Base-by-base conservation (phyloP, 495 filamentous ascomycete species). In the Tuber melanosporum region DNA sequence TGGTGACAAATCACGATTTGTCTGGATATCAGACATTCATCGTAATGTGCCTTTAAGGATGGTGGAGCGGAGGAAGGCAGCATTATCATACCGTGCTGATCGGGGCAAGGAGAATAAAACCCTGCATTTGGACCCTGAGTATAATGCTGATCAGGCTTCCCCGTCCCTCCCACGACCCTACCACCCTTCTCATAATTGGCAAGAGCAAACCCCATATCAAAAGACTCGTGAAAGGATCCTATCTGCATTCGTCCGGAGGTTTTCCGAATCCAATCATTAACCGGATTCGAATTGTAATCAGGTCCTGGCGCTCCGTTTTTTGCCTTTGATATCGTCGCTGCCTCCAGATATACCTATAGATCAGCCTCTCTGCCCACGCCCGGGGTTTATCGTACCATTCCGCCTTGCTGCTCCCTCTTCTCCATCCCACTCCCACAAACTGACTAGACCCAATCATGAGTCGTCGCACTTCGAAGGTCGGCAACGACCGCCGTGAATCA, bases 281-380 rank as follows among this genome's bases (percentile, higher is more conserved):
- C 52, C n/a, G 52, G n/a, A 62, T 62, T 62, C 52, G 52, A 62
- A 62, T 62, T 62, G 52, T 62, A 32, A 62, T 62, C 52, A 4
- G 12, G 52, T 6, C 22, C 52, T 26, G n/a, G 3, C n/a, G 0
- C 52, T 3, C n/a, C 32, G 10, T 62, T n/a, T 15, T 43, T 43
- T 62, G n/a, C 52, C 1, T 15, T 62, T 62, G 52, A 32, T 62
- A 62, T 32, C 52, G 15, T 8, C n/a, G 3, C n/a, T 15, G n/a
- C 52, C n/a, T 14, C n/a, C 32, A 32, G 52, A 62, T 62, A 62
- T 62, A 26, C 52, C n/a, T 62, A 57, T 32, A 62, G n/a, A 32
- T 62, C 52, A 32, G 52, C 10, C 52, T 62, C n/a, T 32, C 52
- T n/a, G n/a, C 52, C 12, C 52, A 6, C n/a, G 12, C 52, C n/a